phyloP scores from a whole-genome alignment of 2,329 filamentous ascomycete species.

The Cladophialophora exuberans region DNA sequence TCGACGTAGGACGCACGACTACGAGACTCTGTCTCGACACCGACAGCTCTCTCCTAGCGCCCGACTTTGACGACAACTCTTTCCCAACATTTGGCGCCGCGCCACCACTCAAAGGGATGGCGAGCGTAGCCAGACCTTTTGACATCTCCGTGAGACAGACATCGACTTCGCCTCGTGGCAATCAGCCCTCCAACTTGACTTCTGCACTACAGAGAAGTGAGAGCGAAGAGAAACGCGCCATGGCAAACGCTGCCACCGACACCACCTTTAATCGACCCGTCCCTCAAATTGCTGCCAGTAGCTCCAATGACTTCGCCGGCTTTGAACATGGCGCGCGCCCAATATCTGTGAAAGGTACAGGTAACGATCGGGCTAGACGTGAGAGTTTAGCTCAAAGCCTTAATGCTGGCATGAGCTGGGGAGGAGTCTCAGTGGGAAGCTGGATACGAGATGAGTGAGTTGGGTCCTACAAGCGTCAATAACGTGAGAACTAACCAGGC shows the following conservation, averaged over 20 bases:
- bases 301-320: constrained; percentile 27
- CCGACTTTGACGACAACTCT: constrained; percentile 41
- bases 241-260: constrained; percentile 22
- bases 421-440: constrained; percentile 91
- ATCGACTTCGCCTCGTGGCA: constrained; percentile 61
- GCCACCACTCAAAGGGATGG: constrained; percentile 37
- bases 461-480: not conserved
- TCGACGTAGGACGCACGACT: constrained; percentile 42
- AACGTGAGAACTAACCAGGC: constrained; percentile 16
- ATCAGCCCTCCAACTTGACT: constrained; percentile 66
- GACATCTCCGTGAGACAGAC: constrained; percentile 62
- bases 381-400: constrained; percentile 66
- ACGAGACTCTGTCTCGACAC: constrained; percentile 44
- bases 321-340: constrained; percentile 55
- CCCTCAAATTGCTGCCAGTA: constrained; percentile 35
- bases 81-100: constrained; percentile 47
- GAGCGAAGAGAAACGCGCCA: constrained; percentile 42
- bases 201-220: constrained; percentile 60
- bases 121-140: constrained; percentile 58
- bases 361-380: constrained; percentile 53
- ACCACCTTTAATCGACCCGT: constrained; percentile 26
- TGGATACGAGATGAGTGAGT: constrained; percentile 98
- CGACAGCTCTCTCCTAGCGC: constrained; percentile 38
- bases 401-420: constrained; percentile 90
- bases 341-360: constrained; percentile 58